Evolutionary conservation across 768 basidiomycete genomes (phyloP).

Genomic region (Pleurotus ostreatus): DNA sequence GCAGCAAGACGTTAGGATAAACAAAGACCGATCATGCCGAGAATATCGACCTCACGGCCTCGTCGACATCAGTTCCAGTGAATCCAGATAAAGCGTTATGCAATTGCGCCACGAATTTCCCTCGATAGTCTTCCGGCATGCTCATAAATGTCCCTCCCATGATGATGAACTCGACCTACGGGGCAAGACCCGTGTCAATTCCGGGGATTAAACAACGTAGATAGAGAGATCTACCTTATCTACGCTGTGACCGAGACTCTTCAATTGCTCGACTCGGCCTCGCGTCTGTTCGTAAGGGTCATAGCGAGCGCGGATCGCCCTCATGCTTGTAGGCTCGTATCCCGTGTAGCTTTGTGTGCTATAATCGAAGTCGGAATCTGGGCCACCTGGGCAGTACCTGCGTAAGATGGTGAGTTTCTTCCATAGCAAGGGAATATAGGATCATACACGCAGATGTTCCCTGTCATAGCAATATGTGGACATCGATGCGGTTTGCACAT

Average conservation of each 20-base stretch:
- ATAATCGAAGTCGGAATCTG: constrained; percentile 99
- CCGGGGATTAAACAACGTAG: constrained; percentile 7
- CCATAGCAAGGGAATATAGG: neutral
- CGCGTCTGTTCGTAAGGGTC: constrained; percentile 98
- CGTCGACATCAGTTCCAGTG: constrained; percentile 90
- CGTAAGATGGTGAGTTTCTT: neutral
- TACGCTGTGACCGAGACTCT: constrained; percentile 92
- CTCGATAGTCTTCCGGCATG: constrained; percentile 95
- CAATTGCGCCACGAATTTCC: constrained; percentile 89
- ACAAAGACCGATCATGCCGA: neutral
- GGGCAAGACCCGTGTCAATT: neutral
- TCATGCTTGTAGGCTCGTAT: constrained; percentile 98
- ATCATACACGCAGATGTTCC: constrained; percentile 95
- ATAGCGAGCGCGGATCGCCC: constrained; percentile 90
- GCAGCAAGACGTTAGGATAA: neutral
- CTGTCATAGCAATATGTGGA: constrained; percentile 99
- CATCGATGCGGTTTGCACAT: constrained; percentile 99
- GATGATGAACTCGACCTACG: constrained; percentile 82
- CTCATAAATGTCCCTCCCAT: constrained; percentile 99
- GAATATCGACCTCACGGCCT: constrained; percentile 73
- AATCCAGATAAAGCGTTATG: constrained; percentile 97
- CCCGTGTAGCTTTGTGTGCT: constrained; percentile 96
- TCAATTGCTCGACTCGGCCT: constrained; percentile 93
- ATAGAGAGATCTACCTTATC: constrained; percentile 66
- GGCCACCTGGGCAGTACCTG: constrained; percentile 97